phyloP scores from a whole-genome alignment of 768 basidiomycete species.

The Cystofilobasidium capitatum region DNA sequence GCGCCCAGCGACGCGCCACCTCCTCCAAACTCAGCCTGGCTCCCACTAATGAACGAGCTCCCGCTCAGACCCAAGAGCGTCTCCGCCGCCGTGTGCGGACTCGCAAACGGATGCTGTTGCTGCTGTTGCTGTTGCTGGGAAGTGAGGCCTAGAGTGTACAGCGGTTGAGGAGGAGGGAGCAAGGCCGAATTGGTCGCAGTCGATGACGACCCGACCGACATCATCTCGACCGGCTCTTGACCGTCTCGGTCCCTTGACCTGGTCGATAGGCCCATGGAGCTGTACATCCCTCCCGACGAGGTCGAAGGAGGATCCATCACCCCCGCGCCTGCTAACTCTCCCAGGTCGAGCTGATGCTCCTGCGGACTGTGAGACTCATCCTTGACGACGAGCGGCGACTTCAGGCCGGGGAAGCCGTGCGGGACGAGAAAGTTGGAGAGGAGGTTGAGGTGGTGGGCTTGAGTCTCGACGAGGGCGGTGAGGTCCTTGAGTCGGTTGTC shows the following conservation, averaged over 20 bases:
- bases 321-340: too few species aligned
- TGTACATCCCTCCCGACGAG: too few species aligned
- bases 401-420: background rate
- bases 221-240: too few species aligned
- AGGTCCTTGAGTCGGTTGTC: constrained; percentile 3
- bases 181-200: too few species aligned
- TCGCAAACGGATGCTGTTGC: background rate
- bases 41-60: background rate
- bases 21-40: background rate
- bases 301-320: too few species aligned
- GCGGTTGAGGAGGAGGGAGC: background rate
- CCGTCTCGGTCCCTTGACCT: too few species aligned
- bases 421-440: background rate
- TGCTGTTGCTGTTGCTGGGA: background rate
- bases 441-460: background rate
- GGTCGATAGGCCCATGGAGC: too few species aligned
- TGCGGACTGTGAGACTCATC: background rate
- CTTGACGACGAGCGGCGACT: background rate
- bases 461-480: background rate
- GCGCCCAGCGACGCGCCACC: background rate
- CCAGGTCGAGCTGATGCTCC: too few species aligned
- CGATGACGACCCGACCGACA: too few species aligned
- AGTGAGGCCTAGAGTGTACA: background rate
- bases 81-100: background rate
- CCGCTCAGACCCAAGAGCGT: background rate